These are phyloP conservation scores for Cercospora sesami DNA, from an alignment of 2,329 filamentous ascomycete species.

Conservation along the genomic window DNA sequence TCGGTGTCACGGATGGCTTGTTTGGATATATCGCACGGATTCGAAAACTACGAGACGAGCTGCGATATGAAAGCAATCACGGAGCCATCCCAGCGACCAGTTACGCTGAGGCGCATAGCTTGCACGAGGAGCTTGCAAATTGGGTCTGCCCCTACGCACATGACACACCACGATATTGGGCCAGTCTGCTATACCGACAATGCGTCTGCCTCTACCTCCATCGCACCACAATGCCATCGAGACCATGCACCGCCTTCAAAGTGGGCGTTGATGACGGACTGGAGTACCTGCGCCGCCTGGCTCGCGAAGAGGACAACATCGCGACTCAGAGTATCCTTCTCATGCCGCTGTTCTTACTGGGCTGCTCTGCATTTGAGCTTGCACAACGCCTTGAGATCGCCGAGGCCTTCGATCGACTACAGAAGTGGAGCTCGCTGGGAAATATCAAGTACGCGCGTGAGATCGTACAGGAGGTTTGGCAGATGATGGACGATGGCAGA, in stretches of 20 bases:
- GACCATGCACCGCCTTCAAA: slow-evolving; percentile 56
- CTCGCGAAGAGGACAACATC: slow-evolving; percentile 32
- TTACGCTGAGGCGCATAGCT: slow-evolving; percentile 71
- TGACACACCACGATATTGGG: slow-evolving; percentile 55
- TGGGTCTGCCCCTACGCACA: slow-evolving; percentile 66
- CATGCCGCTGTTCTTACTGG: slow-evolving; percentile 62
- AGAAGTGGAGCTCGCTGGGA: slow-evolving; percentile 57
- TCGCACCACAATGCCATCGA: slow-evolving; percentile 58
- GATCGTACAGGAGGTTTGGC: slow-evolving; percentile 60
- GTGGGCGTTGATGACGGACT: slow-evolving; percentile 61
- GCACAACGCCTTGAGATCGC: slow-evolving; percentile 58
- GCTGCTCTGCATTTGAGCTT: slow-evolving; percentile 59
- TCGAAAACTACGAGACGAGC: slow-evolving; percentile 71
- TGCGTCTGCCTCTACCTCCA: slow-evolving; percentile 65
- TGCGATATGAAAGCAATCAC: slow-evolving; percentile 65
- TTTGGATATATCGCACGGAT: slow-evolving; percentile 78
- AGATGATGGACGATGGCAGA: slow-evolving; percentile 57
- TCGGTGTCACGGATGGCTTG: slow-evolving; percentile 80
- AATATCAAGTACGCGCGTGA: slow-evolving; percentile 59
- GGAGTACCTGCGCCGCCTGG: slow-evolving; percentile 56
- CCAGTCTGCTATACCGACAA: slow-evolving; percentile 62
- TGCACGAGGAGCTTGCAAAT: slow-evolving; percentile 70
- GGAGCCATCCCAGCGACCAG: slow-evolving; percentile 64
- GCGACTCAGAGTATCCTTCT: slow-evolving; percentile 61
- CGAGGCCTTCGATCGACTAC: slow-evolving; percentile 55